Evolutionary conservation across 1,139 yeast genomes (phyloP).

Genomic region (Yamadazyma triangularis): DNA sequence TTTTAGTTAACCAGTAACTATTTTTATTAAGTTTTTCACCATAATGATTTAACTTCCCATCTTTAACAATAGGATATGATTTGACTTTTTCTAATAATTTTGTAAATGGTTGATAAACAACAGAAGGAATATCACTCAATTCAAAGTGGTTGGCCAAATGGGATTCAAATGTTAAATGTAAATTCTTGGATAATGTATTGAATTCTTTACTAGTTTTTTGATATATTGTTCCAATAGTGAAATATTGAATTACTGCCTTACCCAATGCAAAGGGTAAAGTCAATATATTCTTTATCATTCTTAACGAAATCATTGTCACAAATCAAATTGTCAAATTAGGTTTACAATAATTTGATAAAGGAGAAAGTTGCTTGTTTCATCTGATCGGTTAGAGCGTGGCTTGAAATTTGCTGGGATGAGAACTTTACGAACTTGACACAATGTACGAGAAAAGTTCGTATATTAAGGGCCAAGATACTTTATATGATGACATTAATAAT

Average conservation of each 20-base stretch:
- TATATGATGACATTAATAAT: too few species aligned
- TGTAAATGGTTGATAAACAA: slow-evolving; percentile 11
- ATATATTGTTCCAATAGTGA: slow-evolving; percentile 29
- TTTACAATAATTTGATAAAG: too few species aligned
- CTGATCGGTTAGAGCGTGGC: too few species aligned
- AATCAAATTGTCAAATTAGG: too few species aligned
- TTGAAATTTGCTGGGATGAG: too few species aligned
- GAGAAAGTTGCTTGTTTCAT: too few species aligned
- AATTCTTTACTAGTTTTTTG: slow-evolving; percentile 27
- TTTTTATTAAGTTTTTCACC: slow-evolving; percentile 22
- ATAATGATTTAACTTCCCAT: slow-evolving; percentile 14
- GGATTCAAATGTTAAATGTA: slow-evolving; percentile 22
- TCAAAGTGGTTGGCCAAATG: slow-evolving; percentile 21
- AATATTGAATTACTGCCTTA: slow-evolving; percentile 20
- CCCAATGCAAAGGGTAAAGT: slow-evolving; percentile 18
- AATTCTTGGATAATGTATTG: slow-evolving; percentile 23
- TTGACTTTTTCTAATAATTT: slow-evolving; percentile 8
- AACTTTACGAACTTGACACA: too few species aligned
- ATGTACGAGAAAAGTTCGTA: too few species aligned
- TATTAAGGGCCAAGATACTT: too few species aligned
- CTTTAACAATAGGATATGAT: slow-evolving; percentile 12
- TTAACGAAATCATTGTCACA: slow-evolving; percentile 8
- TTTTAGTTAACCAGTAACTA: slow-evolving; percentile 28
- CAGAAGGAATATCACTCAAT: slow-evolving; percentile 9
- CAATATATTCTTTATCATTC: slow-evolving; percentile 1